phyloP scores from a whole-genome alignment of 2,329 filamentous ascomycete genomes.

The Penicillium polonicum region DNA sequence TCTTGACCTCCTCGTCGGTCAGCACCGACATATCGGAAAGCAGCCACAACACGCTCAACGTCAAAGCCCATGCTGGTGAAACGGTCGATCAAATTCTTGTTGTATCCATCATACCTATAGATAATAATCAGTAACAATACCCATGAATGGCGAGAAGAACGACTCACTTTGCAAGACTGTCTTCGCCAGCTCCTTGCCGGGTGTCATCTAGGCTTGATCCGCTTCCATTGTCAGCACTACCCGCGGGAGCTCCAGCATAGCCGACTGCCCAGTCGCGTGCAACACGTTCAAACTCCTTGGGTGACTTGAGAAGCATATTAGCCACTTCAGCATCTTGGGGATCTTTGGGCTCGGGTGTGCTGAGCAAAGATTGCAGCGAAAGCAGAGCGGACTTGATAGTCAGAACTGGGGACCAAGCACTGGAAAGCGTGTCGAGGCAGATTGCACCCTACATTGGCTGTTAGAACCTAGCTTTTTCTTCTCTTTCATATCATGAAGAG shows the following conservation, averaged over 20 bases:
- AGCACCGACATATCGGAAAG: constrained; percentile 78
- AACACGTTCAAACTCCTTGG: constrained; percentile 73
- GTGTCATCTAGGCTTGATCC: constrained; percentile 54
- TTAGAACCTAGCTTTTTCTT: background rate
- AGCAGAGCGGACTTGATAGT: constrained; percentile 95
- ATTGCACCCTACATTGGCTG: constrained; percentile 77
- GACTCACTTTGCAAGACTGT: constrained; percentile 55
- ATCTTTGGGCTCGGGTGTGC: constrained; percentile 90
- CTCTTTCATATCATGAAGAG: background rate
- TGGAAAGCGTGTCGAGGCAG: constrained; percentile 87
- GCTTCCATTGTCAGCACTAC: constrained; percentile 54
- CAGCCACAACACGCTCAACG: constrained; percentile 78
- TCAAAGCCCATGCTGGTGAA: constrained; percentile 93
- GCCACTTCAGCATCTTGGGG: constrained; percentile 96
- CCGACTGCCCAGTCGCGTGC: constrained; percentile 89
- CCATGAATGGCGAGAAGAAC: background rate
- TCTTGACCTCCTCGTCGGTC: constrained; percentile 74
- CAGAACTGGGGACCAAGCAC: constrained; percentile 91
- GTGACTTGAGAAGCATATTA: constrained; percentile 77
- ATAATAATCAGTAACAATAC: constrained; percentile 30
- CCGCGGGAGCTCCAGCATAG: constrained; percentile 72
- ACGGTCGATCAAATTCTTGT: constrained; percentile 74
- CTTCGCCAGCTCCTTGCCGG: constrained; percentile 58
- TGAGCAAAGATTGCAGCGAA: constrained; percentile 88
- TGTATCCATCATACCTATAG: constrained; percentile 79